These are phyloP conservation scores for Artomyces pyxidatus DNA, from an alignment of 768 basidiomycete species.

Conservation along the genomic window DNA sequence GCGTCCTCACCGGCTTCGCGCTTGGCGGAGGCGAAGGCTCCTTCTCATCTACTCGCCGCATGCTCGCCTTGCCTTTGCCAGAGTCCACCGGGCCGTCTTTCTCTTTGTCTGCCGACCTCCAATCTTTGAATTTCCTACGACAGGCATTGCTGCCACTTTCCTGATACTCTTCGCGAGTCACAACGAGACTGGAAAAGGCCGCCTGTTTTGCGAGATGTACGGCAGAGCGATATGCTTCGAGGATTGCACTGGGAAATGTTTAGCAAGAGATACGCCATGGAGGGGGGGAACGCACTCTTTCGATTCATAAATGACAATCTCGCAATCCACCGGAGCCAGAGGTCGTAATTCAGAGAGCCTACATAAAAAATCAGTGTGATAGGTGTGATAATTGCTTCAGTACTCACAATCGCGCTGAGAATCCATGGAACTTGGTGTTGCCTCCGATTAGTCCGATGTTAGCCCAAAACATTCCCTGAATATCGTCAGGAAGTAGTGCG, in stretches of 20 bases:
- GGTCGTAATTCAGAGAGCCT: conserved; percentile 70
- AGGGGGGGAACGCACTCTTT: conserved; percentile 49
- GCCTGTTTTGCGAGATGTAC: conserved; percentile 46
- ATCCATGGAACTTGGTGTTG: conserved; percentile 64
- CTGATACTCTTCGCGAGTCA: conserved; percentile 77
- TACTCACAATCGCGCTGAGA: conserved; percentile 68
- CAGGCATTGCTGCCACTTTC: conserved; percentile 75
- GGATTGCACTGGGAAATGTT: conserved; percentile 42
- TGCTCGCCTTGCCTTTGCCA: conserved; percentile 11
- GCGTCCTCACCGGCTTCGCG: conserved; percentile 1
- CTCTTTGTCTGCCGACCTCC: conserved; percentile 31
- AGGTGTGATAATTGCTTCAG: not conserved
- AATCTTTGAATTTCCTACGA: conserved; percentile 65
- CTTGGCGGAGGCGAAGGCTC: conserved; percentile 2
- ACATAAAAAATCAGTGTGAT: conserved; percentile 6
- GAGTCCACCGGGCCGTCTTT: conserved; percentile 4
- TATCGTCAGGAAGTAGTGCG: conserved; percentile 62
- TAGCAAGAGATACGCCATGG: conserved; percentile 8
- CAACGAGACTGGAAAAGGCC: conserved; percentile 42
- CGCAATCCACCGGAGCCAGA: conserved; percentile 75
- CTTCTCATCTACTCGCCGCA: conserved; percentile 13
- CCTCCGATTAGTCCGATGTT: conserved; percentile 91
- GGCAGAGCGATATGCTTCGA: conserved; percentile 58
- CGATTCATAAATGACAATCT: conserved; percentile 65
- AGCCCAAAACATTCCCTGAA: conserved; percentile 93